A percentile compares a stretch with the other conserved stretches of the same genome.
Evolutionary conservation across 306 rosid genomes (phyloP).

Genomic region (Hippophae tibetana): DNA sequence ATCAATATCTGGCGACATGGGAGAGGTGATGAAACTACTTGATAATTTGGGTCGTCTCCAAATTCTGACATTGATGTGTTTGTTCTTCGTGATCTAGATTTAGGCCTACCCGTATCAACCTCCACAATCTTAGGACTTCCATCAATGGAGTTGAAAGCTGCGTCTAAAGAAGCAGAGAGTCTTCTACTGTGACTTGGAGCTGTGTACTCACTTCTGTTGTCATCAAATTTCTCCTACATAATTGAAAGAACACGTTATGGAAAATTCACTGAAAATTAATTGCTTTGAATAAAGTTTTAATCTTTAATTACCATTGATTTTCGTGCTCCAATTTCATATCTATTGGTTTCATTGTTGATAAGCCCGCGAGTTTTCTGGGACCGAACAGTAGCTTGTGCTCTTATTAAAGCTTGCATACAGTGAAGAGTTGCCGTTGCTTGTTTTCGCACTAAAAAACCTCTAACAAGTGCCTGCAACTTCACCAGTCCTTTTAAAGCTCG

Average conservation of each 20-base stretch:
- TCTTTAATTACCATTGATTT: constrained; percentile 47
- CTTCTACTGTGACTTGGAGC: constrained; percentile 57
- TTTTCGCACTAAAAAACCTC: constrained; percentile 80
- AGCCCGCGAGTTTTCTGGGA: too few species aligned
- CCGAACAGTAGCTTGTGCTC: constrained; percentile 71
- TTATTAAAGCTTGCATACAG: constrained; percentile 76
- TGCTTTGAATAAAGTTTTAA: too few species aligned
- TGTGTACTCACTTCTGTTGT: constrained; percentile 39
- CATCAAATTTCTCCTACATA: constrained; percentile 70
- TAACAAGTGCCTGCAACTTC: constrained; percentile 78
- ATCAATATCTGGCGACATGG: constrained; percentile 35
- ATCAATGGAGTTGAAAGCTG: constrained; percentile 34
- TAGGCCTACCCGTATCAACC: constrained; percentile 73
- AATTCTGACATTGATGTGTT: constrained; percentile 63
- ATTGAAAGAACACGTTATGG: not conserved
- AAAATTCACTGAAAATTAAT: not conserved
- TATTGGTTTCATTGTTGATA: too few species aligned
- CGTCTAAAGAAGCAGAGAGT: constrained; percentile 50
- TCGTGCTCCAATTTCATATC: constrained; percentile 24
- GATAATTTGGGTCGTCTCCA: constrained; percentile 45
- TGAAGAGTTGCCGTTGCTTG: constrained; percentile 71
- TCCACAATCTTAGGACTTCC: constrained; percentile 79
- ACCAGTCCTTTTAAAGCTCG: constrained; percentile 85
- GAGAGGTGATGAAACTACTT: constrained; percentile 41
- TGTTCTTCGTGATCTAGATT: constrained; percentile 59